Conservation (phyloP, 768 basidiomycete genomes). For the Dictyophora rubrovolvata region DNA sequence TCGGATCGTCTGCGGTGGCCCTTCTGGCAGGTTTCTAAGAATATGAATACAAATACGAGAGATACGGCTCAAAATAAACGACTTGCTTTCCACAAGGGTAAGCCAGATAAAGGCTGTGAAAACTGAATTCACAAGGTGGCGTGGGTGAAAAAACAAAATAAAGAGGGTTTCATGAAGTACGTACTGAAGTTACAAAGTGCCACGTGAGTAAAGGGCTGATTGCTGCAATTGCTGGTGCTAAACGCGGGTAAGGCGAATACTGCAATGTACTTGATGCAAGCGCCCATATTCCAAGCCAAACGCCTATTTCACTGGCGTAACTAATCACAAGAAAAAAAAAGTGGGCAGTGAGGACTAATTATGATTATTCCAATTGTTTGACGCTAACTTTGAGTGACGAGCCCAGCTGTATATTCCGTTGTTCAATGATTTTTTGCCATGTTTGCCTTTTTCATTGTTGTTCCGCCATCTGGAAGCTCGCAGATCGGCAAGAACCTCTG, state of each 20-base stretch:
- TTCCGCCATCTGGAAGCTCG: conserved; percentile 58
- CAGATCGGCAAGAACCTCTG: conserved; percentile 53
- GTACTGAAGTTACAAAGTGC: conserved; percentile 43
- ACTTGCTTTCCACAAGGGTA: conserved; percentile 55
- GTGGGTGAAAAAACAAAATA: neutral
- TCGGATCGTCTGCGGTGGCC: conserved; percentile 42
- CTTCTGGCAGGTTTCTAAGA: conserved; percentile 35
- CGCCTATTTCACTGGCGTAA: conserved; percentile 61
- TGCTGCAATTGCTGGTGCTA: conserved; percentile 35
- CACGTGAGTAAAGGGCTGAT: conserved; percentile 57
- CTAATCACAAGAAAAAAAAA: conserved; percentile 16
- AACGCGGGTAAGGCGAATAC: conserved; percentile 33
- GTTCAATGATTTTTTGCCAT: conserved; percentile 62
- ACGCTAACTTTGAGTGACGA: conserved; percentile 69
- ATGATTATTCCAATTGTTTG: conserved; percentile 2
- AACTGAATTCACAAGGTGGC: conserved; percentile 24
- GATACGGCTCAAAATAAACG: neutral
- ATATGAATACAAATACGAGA: conserved; percentile 1
- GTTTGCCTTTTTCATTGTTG: conserved; percentile 49
- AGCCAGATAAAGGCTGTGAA: conserved; percentile 32
- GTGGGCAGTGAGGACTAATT: neutral
- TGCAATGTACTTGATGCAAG: conserved; percentile 42
- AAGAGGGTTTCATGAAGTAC: conserved; percentile 10
- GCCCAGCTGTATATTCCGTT: conserved; percentile 57
- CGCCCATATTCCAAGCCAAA: conserved; percentile 60